A percentile compares a stretch with the other conserved stretches of the same genome.
Evolutionary conservation across 345 rosid species (phyloP).

Genomic region (Salix caprea): DNA sequence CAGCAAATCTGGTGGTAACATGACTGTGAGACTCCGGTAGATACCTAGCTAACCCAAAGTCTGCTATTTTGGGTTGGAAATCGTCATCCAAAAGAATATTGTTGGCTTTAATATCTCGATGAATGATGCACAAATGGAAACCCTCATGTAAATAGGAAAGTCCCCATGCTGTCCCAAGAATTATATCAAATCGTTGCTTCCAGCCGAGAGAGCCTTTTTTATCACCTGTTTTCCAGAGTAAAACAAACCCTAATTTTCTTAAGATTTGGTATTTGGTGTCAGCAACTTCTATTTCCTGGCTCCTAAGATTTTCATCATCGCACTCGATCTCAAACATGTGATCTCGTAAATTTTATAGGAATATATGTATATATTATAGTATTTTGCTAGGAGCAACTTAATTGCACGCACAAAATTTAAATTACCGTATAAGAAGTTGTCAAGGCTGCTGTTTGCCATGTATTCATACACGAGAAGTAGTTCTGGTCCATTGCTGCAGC

Average conservation of each 20-base stretch:
- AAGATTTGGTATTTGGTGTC: too few relatives aligned
- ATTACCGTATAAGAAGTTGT: conserved; percentile 35
- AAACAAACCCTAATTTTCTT: too few relatives aligned
- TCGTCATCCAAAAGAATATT: conserved; percentile 40
- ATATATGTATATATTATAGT: too few relatives aligned
- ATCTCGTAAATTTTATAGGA: too few relatives aligned
- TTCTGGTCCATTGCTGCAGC: conserved; percentile 43
- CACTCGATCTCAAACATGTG: too few relatives aligned
- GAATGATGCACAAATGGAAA: conserved; percentile 47
- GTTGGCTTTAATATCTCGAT: conserved; percentile 46
- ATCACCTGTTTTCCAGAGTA: conserved; percentile 21
- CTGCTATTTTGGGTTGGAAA: conserved; percentile 50
- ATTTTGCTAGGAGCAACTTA: too few relatives aligned
- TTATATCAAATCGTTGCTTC: conserved; percentile 42
- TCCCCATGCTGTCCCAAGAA: conserved; percentile 46
- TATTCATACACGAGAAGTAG: conserved; percentile 45
- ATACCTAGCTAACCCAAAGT: conserved; percentile 50
- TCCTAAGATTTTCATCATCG: too few relatives aligned
- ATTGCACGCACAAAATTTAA: neutral
- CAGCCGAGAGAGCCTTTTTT: conserved; percentile 34
- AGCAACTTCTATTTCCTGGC: too few relatives aligned
- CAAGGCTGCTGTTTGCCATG: conserved; percentile 49
- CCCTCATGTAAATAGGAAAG: conserved; percentile 49
- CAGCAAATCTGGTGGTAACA: conserved; percentile 46
- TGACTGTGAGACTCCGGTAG: conserved; percentile 40